Percentiles rank a stretch among this genome's conserved stretches.
Conservation (phyloP, 257 asterid species). For the Haberlea rhodopensis region DNA sequence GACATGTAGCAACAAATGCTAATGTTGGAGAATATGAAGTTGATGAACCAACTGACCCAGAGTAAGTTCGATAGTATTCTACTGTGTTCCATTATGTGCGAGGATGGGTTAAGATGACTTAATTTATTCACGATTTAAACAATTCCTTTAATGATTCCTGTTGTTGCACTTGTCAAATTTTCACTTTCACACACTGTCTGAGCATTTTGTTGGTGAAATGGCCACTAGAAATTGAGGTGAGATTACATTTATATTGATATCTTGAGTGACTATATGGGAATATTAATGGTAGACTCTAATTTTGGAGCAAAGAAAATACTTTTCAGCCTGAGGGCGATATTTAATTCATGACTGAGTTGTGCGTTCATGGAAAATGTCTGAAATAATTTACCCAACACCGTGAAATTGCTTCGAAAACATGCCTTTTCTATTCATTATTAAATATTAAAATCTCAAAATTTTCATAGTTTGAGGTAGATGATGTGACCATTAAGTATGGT, state of each 20-base stretch:
- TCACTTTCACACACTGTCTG: not conserved
- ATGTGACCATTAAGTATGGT: not conserved
- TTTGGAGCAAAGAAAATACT: not conserved
- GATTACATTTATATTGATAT: not conserved
- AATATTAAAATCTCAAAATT: not conserved
- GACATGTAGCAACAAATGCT: conserved; percentile 46
- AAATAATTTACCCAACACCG: not conserved
- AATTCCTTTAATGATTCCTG: not conserved
- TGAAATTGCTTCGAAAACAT: not conserved
- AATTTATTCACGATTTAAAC: not conserved
- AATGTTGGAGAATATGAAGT: conserved; percentile 45
- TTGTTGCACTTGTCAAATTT: not conserved
- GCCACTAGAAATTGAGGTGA: not conserved
- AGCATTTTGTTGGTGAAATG: not conserved
- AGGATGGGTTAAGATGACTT: not conserved
- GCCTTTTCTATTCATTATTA: not conserved
- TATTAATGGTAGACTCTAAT: not conserved
- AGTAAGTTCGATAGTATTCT: conserved; percentile 51
- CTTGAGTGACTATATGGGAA: not conserved
- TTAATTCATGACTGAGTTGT: not conserved
- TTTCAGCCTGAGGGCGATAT: not conserved
- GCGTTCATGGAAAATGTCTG: not conserved
- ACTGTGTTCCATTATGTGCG: not conserved
- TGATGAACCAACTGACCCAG: conserved; percentile 68
- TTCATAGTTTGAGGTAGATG: not conserved